Percentiles rank a stretch among this genome's conserved stretches.
Conservation (phyloP, 2,329 filamentous ascomycete genomes). For the Colletotrichum lini region DNA sequence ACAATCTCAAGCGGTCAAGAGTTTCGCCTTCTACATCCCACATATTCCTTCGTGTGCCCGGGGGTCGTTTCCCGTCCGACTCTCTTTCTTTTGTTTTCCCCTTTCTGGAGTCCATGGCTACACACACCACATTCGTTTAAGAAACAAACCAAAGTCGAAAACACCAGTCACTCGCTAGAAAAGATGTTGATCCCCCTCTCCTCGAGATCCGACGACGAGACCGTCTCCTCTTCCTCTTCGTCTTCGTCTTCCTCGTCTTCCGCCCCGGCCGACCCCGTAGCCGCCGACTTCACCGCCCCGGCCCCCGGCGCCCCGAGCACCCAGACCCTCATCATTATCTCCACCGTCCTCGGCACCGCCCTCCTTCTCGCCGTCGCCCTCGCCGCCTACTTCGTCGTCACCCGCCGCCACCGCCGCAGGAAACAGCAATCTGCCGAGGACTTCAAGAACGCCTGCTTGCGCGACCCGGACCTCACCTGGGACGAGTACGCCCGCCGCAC, state of each 20-base stretch:
- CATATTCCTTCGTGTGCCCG: constrained; percentile 2
- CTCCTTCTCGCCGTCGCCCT: constrained; percentile 13
- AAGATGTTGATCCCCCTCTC: constrained; percentile 24
- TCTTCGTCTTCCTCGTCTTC: not conserved
- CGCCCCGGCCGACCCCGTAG: constrained; percentile 28
- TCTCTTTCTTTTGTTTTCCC: not conserved
- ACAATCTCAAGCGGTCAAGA: constrained; percentile 15
- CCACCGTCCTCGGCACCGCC: constrained; percentile 16
- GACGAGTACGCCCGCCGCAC: constrained; percentile 29
- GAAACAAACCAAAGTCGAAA: too few relatives aligned
- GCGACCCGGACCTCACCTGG: constrained; percentile 35
- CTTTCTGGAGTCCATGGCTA: constrained; percentile 9
- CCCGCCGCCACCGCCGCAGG: constrained; percentile 10
- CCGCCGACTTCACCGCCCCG: constrained; percentile 23
- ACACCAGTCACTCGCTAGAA: too few relatives aligned
- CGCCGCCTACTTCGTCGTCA: not conserved
- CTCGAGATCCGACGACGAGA: constrained; percentile 23
- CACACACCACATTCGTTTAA: constrained; percentile 26
- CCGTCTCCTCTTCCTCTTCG: not conserved
- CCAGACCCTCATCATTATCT: constrained; percentile 28
- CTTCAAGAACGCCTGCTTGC: constrained; percentile 24
- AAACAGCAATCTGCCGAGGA: constrained; percentile 5
- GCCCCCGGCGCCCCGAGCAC: not conserved
- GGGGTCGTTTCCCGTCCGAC: not conserved
- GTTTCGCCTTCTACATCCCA: constrained; percentile 2